phyloP scores from a whole-genome alignment of 73 alveolate genomes.

The Paramecium primaurelia region DNA sequence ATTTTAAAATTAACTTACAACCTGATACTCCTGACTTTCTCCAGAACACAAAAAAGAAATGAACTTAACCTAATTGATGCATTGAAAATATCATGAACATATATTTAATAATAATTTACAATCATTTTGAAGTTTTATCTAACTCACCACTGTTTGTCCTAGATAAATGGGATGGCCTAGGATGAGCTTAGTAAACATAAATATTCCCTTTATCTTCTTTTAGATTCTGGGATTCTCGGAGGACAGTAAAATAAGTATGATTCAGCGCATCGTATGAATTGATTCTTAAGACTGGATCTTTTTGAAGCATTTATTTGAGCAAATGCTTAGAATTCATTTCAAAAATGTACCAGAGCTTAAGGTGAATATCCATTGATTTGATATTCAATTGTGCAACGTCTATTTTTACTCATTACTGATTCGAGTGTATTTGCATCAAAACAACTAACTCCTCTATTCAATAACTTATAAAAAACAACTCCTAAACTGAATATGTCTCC shows the following conservation, averaged over 20 bases:
- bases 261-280: neutral
- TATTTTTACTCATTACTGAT: neutral
- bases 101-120: neutral
- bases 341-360: neutral
- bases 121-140: neutral
- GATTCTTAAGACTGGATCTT: neutral
- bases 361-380: slow-evolving; percentile 15
- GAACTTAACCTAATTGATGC: neutral
- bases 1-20: neutral
- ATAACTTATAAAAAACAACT: neutral
- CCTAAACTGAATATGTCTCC: slow-evolving; percentile 33
- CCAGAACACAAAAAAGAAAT: neutral
- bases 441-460: slow-evolving; percentile 38
- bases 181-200: slow-evolving; percentile 16
- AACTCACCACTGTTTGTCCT: neutral
- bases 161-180: neutral
- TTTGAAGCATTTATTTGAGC: neutral
- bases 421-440: slow-evolving; percentile 17
- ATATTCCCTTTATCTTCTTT: slow-evolving; percentile 11
- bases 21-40: neutral
- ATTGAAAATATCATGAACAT: neutral
- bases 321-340: slow-evolving; percentile 6
- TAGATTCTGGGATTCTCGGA: neutral
- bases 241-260: neutral
- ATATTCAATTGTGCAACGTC: slow-evolving; percentile 10